These are phyloP conservation scores for Alternaria panax DNA, from an alignment of 2,329 filamentous ascomycete genomes.

Conservation along the genomic window DNA sequence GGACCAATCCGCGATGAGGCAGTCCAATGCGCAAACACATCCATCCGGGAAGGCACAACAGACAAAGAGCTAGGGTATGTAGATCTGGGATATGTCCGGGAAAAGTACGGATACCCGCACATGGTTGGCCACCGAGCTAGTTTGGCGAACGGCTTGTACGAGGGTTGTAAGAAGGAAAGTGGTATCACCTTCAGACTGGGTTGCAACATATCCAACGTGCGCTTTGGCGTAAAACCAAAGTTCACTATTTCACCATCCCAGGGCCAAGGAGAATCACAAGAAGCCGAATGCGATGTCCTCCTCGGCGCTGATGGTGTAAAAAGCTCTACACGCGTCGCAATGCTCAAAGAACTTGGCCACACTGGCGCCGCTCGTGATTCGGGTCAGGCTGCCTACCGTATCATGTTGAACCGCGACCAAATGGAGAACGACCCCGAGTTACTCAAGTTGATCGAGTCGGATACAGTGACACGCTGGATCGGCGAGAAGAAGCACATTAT, in stretches of 20 bases:
- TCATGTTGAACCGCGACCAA: slow-evolving; percentile 74
- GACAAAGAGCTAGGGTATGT: slow-evolving; percentile 75
- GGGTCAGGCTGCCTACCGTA: slow-evolving; percentile 78
- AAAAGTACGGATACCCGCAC: slow-evolving; percentile 76
- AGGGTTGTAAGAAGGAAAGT: slow-evolving; percentile 70
- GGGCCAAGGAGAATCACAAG: slow-evolving; percentile 60
- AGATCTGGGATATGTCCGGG: slow-evolving; percentile 69
- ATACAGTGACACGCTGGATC: slow-evolving; percentile 77
- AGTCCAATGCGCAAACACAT: slow-evolving; percentile 73
- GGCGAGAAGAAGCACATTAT: slow-evolving; percentile 79
- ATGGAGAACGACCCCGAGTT: slow-evolving; percentile 74
- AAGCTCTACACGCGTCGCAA: slow-evolving; percentile 55
- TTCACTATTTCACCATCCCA: slow-evolving; percentile 66
- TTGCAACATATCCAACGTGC: slow-evolving; percentile 62
- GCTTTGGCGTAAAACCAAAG: slow-evolving; percentile 63
- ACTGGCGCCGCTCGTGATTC: slow-evolving; percentile 69
- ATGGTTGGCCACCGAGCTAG: slow-evolving; percentile 81
- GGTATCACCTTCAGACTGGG: slow-evolving; percentile 73
- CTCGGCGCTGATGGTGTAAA: slow-evolving; percentile 61
- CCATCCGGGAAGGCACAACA: slow-evolving; percentile 74
- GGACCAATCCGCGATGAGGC: slow-evolving; percentile 72
- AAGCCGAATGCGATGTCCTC: slow-evolving; percentile 59
- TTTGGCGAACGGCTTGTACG: slow-evolving; percentile 72
- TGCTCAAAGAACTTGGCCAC: slow-evolving; percentile 63
- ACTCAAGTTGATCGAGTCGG: slow-evolving; percentile 69